These are phyloP conservation scores for Linderina pennispora DNA, from an alignment of 192 early-diverging fungal genomes.

Conservation along the genomic window DNA sequence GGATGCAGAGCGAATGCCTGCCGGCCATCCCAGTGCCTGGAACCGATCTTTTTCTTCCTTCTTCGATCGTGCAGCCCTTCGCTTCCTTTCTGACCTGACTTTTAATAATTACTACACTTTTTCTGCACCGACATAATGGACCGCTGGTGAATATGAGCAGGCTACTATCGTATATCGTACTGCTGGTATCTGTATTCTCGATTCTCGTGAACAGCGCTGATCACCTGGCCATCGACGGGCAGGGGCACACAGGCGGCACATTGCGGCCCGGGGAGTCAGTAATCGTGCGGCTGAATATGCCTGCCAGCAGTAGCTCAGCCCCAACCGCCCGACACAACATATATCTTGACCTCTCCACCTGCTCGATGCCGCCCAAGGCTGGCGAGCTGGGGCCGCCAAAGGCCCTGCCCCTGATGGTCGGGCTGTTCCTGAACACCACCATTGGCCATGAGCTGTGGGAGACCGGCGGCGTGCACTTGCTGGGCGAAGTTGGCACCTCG, in stretches of 20 bases:
- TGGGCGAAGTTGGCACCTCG: not conserved
- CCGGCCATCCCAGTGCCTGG: too few relatives aligned
- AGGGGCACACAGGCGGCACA: not conserved
- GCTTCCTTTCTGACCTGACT: too few relatives aligned
- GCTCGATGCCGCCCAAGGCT: not conserved
- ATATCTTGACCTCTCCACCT: not conserved
- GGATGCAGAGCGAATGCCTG: too few relatives aligned
- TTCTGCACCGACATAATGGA: too few relatives aligned
- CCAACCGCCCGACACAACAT: not conserved
- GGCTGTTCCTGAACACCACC: not conserved
- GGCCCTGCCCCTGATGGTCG: not conserved
- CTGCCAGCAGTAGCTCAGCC: not conserved
- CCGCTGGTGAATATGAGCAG: too few relatives aligned
- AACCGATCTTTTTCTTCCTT: too few relatives aligned
- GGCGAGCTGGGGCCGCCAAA: not conserved
- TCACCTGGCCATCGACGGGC: not conserved
- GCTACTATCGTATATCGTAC: too few relatives aligned
- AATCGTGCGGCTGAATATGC: not conserved
- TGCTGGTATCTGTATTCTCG: too few relatives aligned
- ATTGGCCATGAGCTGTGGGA: not conserved
- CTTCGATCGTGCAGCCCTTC: too few relatives aligned
- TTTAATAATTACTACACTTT: too few relatives aligned
- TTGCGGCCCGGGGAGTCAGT: not conserved
- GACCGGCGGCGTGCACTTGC: not conserved
- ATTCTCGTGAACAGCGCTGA: too few relatives aligned